phyloP scores from a whole-genome alignment of 1,284 basidiomycete species.

The Cutaneotrichosporon cavernicola region DNA sequence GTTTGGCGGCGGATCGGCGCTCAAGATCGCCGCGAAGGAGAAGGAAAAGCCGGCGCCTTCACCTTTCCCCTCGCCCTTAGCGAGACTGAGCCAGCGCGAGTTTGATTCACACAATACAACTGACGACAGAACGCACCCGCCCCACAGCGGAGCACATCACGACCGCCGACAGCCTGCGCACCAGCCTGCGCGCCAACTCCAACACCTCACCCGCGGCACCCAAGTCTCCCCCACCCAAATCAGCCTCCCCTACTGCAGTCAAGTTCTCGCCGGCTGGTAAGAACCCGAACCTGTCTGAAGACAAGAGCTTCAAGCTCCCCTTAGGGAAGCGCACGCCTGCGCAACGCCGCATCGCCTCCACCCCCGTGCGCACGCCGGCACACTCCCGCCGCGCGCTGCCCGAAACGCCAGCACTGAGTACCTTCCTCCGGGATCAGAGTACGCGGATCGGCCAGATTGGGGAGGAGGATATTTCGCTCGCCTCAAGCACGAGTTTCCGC shows the following conservation, averaged over 20 bases:
- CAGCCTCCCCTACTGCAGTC: neutral
- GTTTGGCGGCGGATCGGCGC: neutral
- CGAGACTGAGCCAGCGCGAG: neutral
- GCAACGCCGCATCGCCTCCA: neutral
- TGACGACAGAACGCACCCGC: neutral
- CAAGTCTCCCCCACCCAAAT: neutral
- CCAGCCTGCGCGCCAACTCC: neutral
- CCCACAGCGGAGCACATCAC: neutral
- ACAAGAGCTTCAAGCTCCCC: constrained; percentile 1
- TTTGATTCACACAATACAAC: neutral
- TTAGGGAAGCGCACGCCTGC: neutral
- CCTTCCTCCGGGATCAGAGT: constrained; percentile 16
- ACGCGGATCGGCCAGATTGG: constrained; percentile 8
- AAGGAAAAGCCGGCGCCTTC: neutral
- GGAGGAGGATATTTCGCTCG: constrained; percentile 20
- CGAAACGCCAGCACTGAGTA: constrained; percentile 19
- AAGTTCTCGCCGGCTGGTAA: neutral
- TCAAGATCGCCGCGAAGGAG: constrained; percentile 1
- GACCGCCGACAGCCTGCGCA: neutral
- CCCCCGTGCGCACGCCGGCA: neutral
- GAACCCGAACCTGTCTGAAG: neutral
- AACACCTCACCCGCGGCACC: neutral
- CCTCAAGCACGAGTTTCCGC: constrained; percentile 16
- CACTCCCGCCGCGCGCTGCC: constrained; percentile 1
- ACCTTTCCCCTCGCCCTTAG: neutral